Base-by-base conservation (phyloP, 2,329 filamentous ascomycete genomes). In the Fusarium bactridioides region DNA sequence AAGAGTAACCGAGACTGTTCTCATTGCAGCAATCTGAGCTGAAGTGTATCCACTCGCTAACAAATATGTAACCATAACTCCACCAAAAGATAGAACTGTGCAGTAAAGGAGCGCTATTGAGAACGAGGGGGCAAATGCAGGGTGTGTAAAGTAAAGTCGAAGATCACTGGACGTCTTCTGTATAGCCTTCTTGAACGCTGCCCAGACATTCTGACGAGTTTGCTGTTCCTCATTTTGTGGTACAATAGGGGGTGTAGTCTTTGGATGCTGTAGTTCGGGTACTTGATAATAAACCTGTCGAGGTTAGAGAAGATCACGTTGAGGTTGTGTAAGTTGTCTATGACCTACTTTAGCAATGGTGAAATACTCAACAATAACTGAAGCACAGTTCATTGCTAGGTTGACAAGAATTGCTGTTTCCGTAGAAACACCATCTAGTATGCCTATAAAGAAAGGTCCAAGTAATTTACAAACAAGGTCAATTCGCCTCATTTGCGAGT, bases 51-150 rank as follows among this genome's bases (percentile, higher is more conserved):
- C 87, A 7, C 83, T 78, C 0, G 87, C 84, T 10, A 91, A 80
- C 5, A 92, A 84, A 72, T 89, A 92, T 1, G 90, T 91, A 59
- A 90, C 83, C 88, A 92, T 91, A 74, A 91, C 90, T 1, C 88
- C 89, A 1, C 83, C 82, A 72, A 90, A 90, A 11, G 84, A 86
- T 7, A 91, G 80, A 0, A 90, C 88, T 0, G 88, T 92, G 54
- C 92, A 82, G 76, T 92, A 92, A 3, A 92, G 85, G 0, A 92
- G 78, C 0, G 88, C 84, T 0, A 87, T 81, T 0, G 90, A 83
- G 55, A 92, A 84, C 0, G 90, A 92, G 0, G 91, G 86, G 2
- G 91, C 80, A 69, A 92, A 88, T 1, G 86, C 89, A 0, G 80
- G 82, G 67, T 91, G 89, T 7, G 78, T 74, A 65, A 87, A 73